phyloP scores from a whole-genome alignment of 495 filamentous ascomycete species.

The Usnea hakonensis region DNA sequence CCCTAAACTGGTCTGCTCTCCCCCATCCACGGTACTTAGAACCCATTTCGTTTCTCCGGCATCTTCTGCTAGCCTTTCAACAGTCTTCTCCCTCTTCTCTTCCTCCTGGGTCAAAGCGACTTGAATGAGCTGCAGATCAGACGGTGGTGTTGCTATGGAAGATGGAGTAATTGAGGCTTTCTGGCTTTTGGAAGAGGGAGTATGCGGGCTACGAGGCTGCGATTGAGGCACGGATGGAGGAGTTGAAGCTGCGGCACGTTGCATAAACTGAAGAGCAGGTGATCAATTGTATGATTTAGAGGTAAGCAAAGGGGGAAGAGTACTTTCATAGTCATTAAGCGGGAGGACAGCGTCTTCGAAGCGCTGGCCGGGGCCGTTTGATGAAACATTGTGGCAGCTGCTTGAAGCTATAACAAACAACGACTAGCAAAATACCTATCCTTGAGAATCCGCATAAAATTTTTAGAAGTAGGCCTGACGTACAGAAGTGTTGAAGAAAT shows the following conservation, averaged over 20 bases:
- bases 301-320: neutral
- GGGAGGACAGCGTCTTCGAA: constrained; percentile 75
- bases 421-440: neutral
- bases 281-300: constrained; percentile 6
- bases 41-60: constrained; percentile 87
- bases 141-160: constrained; percentile 6
- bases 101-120: constrained; percentile 70
- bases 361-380: constrained; percentile 33
- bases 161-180: constrained; percentile 28
- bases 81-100: constrained; percentile 59
- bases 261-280: constrained; percentile 67
- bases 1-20: neutral
- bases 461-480: too few species aligned
- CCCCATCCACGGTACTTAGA: constrained; percentile 32
- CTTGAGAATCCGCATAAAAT: neutral
- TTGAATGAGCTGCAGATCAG: constrained; percentile 46
- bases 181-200: constrained; percentile 45
- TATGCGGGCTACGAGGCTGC: constrained; percentile 27
- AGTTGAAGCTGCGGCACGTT: constrained; percentile 64
- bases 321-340: constrained; percentile 88
- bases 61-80: constrained; percentile 62
- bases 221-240: constrained; percentile 35
- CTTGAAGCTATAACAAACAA: neutral
- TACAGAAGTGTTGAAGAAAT: too few species aligned
- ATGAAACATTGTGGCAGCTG: constrained; percentile 30